Percentiles rank a stretch among this genome's conserved stretches.
phyloP scores from a whole-genome alignment of 495 filamentous ascomycete species.

The Aspergillus funiculosus region DNA sequence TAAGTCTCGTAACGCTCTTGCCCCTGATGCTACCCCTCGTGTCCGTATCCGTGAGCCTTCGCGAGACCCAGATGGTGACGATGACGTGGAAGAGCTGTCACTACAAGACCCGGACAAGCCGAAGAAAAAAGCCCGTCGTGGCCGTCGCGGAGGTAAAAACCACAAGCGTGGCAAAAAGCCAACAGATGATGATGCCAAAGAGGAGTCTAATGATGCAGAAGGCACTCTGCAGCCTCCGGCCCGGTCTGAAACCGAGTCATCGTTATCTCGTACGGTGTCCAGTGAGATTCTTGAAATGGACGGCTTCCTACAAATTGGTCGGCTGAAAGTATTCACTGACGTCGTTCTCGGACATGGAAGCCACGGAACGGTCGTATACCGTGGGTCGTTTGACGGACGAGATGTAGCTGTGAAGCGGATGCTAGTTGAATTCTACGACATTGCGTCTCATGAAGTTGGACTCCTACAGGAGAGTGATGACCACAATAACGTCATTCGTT shows the following conservation, averaged over 20 bases:
- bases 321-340: slow-evolving; percentile 66
- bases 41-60: slow-evolving; percentile 45
- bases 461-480: slow-evolving; percentile 89
- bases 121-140: slow-evolving; percentile 79
- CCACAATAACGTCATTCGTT: slow-evolving; percentile 93
- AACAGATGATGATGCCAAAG: slow-evolving; percentile 35
- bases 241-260: slow-evolving; percentile 53
- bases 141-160: slow-evolving; percentile 71
- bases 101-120: slow-evolving; percentile 44
- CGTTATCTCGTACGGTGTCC: slow-evolving; percentile 34
- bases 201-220: slow-evolving; percentile 40
- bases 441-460: slow-evolving; percentile 89
- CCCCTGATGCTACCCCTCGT: slow-evolving; percentile 22
- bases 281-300: slow-evolving; percentile 40
- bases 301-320: slow-evolving; percentile 61
- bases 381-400: slow-evolving; percentile 80
- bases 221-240: slow-evolving; percentile 35
- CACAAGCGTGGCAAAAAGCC: slow-evolving; percentile 59
- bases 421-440: slow-evolving; percentile 89
- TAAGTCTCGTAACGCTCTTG: slow-evolving; percentile 18
- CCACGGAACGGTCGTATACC: slow-evolving; percentile 80
- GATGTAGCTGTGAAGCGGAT: slow-evolving; percentile 96
- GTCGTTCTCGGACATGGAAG: slow-evolving; percentile 72
- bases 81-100: slow-evolving; percentile 33
- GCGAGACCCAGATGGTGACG: slow-evolving; percentile 33